Conservation (phyloP, 768 basidiomycete species). For the Hortiboletus campestris region DNA sequence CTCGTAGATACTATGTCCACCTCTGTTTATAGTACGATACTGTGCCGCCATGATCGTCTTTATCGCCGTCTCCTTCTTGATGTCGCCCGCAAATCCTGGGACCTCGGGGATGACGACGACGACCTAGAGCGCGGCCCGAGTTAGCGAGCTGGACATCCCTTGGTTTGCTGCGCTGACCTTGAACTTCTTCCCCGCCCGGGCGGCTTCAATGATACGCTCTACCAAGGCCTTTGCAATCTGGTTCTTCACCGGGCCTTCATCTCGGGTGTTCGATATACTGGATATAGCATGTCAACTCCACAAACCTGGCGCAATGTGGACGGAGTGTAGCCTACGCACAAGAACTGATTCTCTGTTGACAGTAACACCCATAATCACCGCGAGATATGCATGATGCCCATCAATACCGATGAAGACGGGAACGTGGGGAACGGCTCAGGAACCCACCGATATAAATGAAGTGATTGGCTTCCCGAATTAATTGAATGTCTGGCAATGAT, state of each 20-base stretch:
- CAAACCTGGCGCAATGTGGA: not conserved
- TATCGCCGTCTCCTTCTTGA: slow-evolving; percentile 61
- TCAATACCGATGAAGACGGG: slow-evolving; percentile 3
- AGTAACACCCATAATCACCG: slow-evolving; percentile 4
- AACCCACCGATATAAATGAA: slow-evolving; percentile 87
- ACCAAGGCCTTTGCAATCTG: slow-evolving; percentile 80
- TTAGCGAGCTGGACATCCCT: not conserved
- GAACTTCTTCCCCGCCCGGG: slow-evolving; percentile 67
- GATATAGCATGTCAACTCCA: slow-evolving; percentile 8
- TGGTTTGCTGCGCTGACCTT: slow-evolving; percentile 43
- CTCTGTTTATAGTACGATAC: slow-evolving; percentile 87
- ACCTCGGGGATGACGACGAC: slow-evolving; percentile 87
- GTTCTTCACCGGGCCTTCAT: slow-evolving; percentile 72
- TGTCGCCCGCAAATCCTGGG: slow-evolving; percentile 85
- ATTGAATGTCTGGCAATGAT: slow-evolving; percentile 53
- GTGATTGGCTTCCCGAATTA: slow-evolving; percentile 83
- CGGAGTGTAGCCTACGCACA: slow-evolving; percentile 47
- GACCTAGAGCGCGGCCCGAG: slow-evolving; percentile 48
- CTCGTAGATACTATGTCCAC: slow-evolving; percentile 84
- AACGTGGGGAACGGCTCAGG: not conserved
- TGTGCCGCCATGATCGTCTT: slow-evolving; percentile 88
- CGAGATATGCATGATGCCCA: slow-evolving; percentile 11
- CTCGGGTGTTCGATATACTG: slow-evolving; percentile 74
- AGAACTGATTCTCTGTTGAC: slow-evolving; percentile 77
- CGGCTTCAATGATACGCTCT: slow-evolving; percentile 83